Base-by-base conservation (phyloP, 2,329 filamentous ascomycete species). In the Fusarium tricinctum region DNA sequence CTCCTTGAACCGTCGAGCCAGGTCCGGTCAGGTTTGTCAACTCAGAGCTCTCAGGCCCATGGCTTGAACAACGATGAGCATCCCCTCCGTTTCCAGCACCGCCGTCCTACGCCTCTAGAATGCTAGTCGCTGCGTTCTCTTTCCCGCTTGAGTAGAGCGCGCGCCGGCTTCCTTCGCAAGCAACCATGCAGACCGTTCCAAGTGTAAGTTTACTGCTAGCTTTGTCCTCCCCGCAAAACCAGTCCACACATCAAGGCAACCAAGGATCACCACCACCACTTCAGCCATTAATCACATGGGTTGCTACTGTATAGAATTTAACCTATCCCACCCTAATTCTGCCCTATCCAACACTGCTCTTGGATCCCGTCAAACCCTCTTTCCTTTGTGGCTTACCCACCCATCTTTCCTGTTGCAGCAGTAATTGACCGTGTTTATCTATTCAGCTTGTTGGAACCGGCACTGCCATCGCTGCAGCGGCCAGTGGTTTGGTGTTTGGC, bases 391-490 rank as follows among this genome's bases (percentile, higher is more conserved):
- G 65, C 68, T 72, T 58, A 46, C 48, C 57, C 55, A 52, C 55
- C 50, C 50, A 49, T 63, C 51, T 68, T 68, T 51, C 60, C 68
- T 55, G 47, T 63, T 70, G 63, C 63, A 67, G 69, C 64, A 55
- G 48, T 62, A 47, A 60, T 69, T 74, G 56, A 68, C 63, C 63
- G 61, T 49, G 53, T 64, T 63, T 61, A 61, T 64, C 56, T 66
- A 46, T 52, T 53, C 62, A 89, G 87, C 86, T 89, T 73, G 84
- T 88, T 79, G 87, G 86, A 78, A 85, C 86, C 71, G 85, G 87
- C 77, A 86, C 86, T 79, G 86, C 85, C 69, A 84, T 88, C 76
- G 87, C 86, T 79, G 86, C 86, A 74, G 86, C 86, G 71, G 82
- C 86, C 77, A 83, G 82, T 71, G 86, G 87, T 71, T 79, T 89